Conservation (phyloP, 2,329 filamentous ascomycete species). For the Sphaerulina vaccinii region DNA sequence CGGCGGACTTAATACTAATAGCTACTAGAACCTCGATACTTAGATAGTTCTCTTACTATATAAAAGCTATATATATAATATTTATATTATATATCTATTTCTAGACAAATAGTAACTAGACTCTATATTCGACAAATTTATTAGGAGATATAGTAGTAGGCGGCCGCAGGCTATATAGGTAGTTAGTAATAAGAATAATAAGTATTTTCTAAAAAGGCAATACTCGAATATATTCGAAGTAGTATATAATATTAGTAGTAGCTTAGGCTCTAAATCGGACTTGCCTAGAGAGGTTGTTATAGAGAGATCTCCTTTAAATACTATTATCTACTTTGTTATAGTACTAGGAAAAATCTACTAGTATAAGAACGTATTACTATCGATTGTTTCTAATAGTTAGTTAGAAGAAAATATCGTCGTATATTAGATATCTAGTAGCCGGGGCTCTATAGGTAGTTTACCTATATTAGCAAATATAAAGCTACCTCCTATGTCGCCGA, state of each 20-base stretch:
- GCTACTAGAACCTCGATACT: constrained; percentile 54
- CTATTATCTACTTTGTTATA: constrained; percentile 76
- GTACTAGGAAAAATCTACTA: constrained; percentile 84
- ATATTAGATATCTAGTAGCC: constrained; percentile 27
- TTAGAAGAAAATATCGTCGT: constrained; percentile 39
- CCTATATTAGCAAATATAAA: constrained; percentile 35
- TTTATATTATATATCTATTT: constrained; percentile 65
- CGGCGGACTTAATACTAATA: constrained; percentile 54
- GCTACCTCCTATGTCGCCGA: constrained; percentile 42
- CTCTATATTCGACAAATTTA: constrained; percentile 53
- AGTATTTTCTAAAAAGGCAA: constrained; percentile 34
- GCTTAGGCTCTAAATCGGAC: constrained; percentile 13
- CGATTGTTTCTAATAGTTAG: constrained; percentile 55
- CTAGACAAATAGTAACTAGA: constrained; percentile 55
- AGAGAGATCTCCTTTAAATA: constrained; percentile 70
- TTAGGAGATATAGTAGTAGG: constrained; percentile 46
- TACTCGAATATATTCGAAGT: constrained; percentile 32
- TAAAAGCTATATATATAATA: constrained; percentile 57
- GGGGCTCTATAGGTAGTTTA: constrained; percentile 27
- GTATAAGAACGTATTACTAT: constrained; percentile 52
- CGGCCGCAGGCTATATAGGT: constrained; percentile 31
- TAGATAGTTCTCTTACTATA: constrained; percentile 52
- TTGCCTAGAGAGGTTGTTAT: constrained; percentile 32
- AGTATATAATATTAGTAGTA: constrained; percentile 8
- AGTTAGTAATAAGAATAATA: constrained; percentile 28